Base-by-base conservation (phyloP, 441 rosid genomes). In the Erodium trifolium region DNA sequence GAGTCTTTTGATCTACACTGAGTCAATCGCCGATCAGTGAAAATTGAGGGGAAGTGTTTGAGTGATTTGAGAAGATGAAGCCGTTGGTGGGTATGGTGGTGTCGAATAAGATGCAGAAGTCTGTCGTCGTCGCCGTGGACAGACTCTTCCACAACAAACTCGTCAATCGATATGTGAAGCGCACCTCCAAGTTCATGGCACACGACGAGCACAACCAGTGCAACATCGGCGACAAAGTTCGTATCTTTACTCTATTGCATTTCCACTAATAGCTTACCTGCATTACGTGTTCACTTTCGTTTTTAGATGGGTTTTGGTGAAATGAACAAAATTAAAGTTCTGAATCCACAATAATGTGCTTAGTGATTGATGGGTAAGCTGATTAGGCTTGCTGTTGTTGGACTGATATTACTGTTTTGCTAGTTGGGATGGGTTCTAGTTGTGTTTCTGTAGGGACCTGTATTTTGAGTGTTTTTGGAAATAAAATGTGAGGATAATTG, bases 121-220 rank as follows among this genome's bases (percentile, higher is more conserved):
- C 99, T 0, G 93, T 89, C 66, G 91, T 89, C 49, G 96, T 85
- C 51, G 96, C 95, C 1, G 96, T 93, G 69, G 97, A 91, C 66
- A 82, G 96, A 55, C 87, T 93, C 27, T 93, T 93, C 80, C 96
- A 87, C 76, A 73, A 89, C 82, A 88, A 88, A 74, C 57, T 88
- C 60, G 90, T 79, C 81, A 93, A 88, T 62, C 95, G 97, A 67
- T 93, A 89, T 73, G 88, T 87, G 71, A 93, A 89, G 63, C 91
- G 97, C 14, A 93, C 99, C 75, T 93, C 97, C 79, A 89, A 91
- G 75, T 91, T 93, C 87, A 88, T 93, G 96, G 99, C 97, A 57
- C 97, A 93, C 70, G 99, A 91, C 71, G 94, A 90, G 65, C 70
- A 84, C 35, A 72, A 86, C 76, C 78, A 66, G 14, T 91, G 97